phyloP scores from a whole-genome alignment of 495 filamentous ascomycete genomes.

The Talaromyces stipitatus region DNA sequence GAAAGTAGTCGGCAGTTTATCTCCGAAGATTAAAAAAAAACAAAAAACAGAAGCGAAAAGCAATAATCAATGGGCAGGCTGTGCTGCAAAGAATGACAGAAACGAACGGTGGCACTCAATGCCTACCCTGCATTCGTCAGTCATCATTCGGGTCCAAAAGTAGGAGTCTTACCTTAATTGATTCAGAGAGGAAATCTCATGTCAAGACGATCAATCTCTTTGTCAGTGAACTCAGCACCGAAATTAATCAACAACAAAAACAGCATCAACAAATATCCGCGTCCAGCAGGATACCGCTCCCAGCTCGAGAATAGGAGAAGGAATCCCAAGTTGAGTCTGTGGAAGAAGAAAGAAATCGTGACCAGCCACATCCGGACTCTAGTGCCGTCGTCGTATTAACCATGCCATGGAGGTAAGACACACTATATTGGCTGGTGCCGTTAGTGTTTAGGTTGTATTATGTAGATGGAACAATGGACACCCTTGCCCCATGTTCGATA shows the following conservation, averaged over 20 bases:
- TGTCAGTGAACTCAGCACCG: neutral
- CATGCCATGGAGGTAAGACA: neutral
- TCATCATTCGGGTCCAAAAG: neutral
- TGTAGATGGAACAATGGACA: neutral
- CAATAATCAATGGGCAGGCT: neutral
- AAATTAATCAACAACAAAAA: neutral
- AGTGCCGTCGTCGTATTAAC: neutral
- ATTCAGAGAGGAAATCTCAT: neutral
- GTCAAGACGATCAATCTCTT: neutral
- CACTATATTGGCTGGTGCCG: conserved; percentile 1
- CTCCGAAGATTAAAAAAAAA: neutral
- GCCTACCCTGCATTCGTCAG: neutral
- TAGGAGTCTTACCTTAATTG: neutral
- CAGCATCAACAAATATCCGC: neutral
- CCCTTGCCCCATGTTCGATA: neutral
- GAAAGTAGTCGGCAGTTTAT: neutral
- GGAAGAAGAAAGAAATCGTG: neutral
- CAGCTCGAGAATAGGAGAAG: neutral
- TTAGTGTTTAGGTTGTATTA: neutral
- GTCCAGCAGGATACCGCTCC: neutral
- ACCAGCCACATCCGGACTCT: neutral
- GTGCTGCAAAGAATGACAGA: conserved; percentile 2
- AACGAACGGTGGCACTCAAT: conserved; percentile 2
- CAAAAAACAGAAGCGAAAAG: neutral
- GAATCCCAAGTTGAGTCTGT: neutral